phyloP scores from a whole-genome alignment of 495 filamentous ascomycete genomes.

The Tuber melanosporum region DNA sequence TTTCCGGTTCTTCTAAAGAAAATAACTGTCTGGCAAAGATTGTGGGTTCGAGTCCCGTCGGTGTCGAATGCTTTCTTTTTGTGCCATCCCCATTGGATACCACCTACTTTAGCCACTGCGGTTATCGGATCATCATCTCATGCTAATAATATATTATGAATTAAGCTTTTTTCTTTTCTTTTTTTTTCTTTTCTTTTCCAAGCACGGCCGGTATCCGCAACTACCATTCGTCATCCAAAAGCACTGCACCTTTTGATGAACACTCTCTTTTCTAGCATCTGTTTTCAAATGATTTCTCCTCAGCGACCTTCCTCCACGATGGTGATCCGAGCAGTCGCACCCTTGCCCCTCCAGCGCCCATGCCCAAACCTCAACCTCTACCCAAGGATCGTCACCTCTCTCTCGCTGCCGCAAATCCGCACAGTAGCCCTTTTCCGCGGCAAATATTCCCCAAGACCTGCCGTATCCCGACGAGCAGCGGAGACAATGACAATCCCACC shows the following conservation, averaged over 20 bases:
- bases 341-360: not conserved
- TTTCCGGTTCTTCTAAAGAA: constrained; percentile 12
- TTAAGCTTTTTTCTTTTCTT: not conserved
- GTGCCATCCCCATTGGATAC: not conserved
- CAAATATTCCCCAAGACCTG: not conserved
- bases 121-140: not conserved
- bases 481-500: constrained; percentile 14
- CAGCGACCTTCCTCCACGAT: not conserved
- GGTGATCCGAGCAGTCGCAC: not conserved
- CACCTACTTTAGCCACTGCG: not conserved
- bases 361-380: not conserved
- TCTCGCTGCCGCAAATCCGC: not conserved
- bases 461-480: not conserved
- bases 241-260: not conserved
- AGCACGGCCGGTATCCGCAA: not conserved
- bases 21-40: constrained; percentile 14
- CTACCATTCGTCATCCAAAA: not conserved
- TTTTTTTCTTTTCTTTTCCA: not conserved
- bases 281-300: not conserved
- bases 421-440: not conserved
- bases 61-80: constrained; percentile 5
- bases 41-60: constrained; percentile 21
- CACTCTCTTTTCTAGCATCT: not conserved
- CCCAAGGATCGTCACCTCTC: not conserved
- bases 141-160: not conserved